Evolutionary conservation across 495 filamentous ascomycete genomes (phyloP).

Genomic region (Aspergillus nanangensis): DNA sequence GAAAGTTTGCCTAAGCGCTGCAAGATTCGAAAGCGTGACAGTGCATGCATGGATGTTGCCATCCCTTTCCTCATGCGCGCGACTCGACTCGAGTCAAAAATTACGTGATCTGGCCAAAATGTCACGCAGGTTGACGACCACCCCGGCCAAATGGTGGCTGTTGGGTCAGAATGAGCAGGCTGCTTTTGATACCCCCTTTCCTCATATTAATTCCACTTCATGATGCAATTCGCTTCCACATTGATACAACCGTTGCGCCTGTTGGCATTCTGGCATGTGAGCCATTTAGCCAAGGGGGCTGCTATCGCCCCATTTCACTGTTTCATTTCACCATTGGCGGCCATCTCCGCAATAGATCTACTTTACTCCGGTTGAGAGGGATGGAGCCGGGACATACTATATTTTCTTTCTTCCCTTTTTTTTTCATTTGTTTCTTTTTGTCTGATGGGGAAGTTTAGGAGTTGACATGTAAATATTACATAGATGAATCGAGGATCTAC

Average conservation of each 20-base stretch:
- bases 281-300: not conserved
- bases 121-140: not conserved
- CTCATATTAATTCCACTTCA: slow-evolving; percentile 9
- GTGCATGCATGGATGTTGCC: not conserved
- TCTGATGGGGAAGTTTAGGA: not conserved
- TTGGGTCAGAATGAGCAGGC: slow-evolving; percentile 4
- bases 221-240: not conserved
- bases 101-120: slow-evolving; percentile 19
- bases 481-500: not conserved
- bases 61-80: not conserved
- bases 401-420: not conserved
- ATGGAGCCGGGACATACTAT: not conserved
- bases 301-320: not conserved
- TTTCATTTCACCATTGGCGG: not conserved
- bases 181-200: slow-evolving; percentile 37
- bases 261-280: not conserved
- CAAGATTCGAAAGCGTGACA: slow-evolving; percentile 1
- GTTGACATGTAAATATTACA: not conserved
- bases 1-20: slow-evolving; percentile 72
- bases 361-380: not conserved
- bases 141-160: not conserved
- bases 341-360: no score
- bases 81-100: slow-evolving; percentile 7
- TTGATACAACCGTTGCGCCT: not conserved
- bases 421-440: not conserved